Conservation (phyloP, 768 basidiomycete species). For the Psilocybe cubensis region DNA sequence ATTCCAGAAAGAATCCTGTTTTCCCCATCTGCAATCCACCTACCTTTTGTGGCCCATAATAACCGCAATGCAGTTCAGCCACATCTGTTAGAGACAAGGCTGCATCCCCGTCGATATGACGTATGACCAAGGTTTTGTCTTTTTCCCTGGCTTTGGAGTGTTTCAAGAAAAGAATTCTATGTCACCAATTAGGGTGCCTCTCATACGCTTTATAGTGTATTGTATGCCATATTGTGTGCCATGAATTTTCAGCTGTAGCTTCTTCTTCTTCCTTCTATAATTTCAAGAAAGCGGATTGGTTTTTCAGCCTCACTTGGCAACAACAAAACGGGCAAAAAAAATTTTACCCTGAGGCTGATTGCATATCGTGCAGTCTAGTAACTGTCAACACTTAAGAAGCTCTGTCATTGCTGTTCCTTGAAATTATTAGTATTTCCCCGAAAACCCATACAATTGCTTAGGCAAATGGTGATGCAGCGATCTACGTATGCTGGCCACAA, state of each 20-base stretch:
- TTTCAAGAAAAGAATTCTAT: slow-evolving; percentile 12
- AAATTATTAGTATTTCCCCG: slow-evolving; percentile 7
- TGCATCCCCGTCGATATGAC: slow-evolving; percentile 28
- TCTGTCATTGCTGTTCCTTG: slow-evolving; percentile 2
- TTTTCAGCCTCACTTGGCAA: slow-evolving; percentile 16
- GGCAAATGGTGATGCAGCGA: slow-evolving; percentile 14
- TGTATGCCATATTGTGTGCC: no score
- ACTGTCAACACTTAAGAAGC: not conserved
- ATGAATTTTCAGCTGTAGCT: slow-evolving; percentile 6
- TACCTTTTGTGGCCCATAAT: slow-evolving; percentile 25
- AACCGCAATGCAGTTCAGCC: slow-evolving; percentile 13
- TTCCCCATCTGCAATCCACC: slow-evolving; percentile 19
- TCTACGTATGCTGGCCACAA: slow-evolving; percentile 1
- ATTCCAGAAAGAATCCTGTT: slow-evolving; percentile 22
- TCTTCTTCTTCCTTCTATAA: slow-evolving; percentile 2
- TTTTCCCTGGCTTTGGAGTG: slow-evolving; percentile 7
- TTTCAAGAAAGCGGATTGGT: slow-evolving; percentile 22
- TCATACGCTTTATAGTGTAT: not conserved
- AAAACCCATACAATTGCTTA: not conserved
- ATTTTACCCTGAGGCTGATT: not conserved
- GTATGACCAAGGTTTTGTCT: not conserved
- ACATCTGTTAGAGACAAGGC: slow-evolving; percentile 10
- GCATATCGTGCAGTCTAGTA: not conserved
- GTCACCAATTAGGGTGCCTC: slow-evolving; percentile 4
- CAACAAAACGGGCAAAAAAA: slow-evolving; percentile 1